Evolutionary conservation across 1,284 basidiomycete species (phyloP), one percentile per base, ranked within the genome.

Genomic region (Athelia sp.): DNA sequence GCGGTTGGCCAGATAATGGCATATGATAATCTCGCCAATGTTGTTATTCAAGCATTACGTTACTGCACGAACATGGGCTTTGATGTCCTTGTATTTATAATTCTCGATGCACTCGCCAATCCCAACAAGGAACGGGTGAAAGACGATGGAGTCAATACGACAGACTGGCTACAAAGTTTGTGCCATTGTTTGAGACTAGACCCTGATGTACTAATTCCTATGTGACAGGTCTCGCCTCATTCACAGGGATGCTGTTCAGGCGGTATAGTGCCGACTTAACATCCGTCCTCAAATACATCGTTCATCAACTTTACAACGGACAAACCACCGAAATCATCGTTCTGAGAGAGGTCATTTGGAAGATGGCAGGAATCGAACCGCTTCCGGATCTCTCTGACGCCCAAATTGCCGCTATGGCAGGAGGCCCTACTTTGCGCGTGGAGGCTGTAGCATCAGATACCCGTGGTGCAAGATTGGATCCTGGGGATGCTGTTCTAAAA

Each of bases 1-100:
- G 93, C 90, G 0, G 84, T 99, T 46, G 86, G 88, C 56, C 97
- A 99, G 69, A 89, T 98, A 51, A 95, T 95, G 84, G 87, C 93
- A 17, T 99, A 99, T 63, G 92, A 97, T 61, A 99, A 98, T 65
- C 74, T 99, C 53, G 93, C 93, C 15, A 79, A 81, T 43, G 91
- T 93, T 26, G 86, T 99, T 49, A 90, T 98, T 34, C 92, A 94
- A 57, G 87, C 88, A n/a, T 76, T 94, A 56, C 80, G 90, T 61
- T 97, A 91, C 69, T 81, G 95, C 53, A 93, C 90, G 1, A 84
- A 85, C 54, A 87, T 99, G 77, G 92, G 92, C 22, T 96, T 94
- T 62, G 97, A 99, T 62, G 90, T 98, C 13, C 78, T 98, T 18
- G 83, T 93, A 4, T 99, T 88, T 62, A 79, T 91, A 48, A 79